Evolutionary conservation across 129 eudicot species (phyloP), one percentile per base, ranked within the genome.

Genomic region (Centrapalus pauciflorus): DNA sequence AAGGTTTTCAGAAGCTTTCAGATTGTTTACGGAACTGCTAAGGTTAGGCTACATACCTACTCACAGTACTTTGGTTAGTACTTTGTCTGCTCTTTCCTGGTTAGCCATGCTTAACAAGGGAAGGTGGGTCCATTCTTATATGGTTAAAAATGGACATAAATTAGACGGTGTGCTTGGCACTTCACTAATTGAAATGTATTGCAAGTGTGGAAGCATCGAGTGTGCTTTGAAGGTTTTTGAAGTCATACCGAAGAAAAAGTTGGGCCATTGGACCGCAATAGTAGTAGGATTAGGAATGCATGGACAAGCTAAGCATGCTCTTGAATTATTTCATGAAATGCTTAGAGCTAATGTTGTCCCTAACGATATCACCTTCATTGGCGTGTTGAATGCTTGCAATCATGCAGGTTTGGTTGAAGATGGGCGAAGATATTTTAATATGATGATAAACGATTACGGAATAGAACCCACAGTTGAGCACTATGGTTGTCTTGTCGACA

Each of bases 401-500:
- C 98, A 92, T 24, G 81, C 81, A 38, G 98, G 98, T 21, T 77
- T 88, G 70, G 92, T 88, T 35, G 63, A 61, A 16, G 69, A 86
- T 27, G 96, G 91, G 0, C 67, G 54, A 61, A 72, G 74, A 9
- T 80, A 83, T 71, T 86, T 92, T 55, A 76, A 85, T 16, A 83
- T 87, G 38, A 92, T 92, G 96, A 71, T 73, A 33, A 71, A 76
- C 10, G 64, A 71, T 1, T 85, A 85, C 29, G 52, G 72, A n/a
- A 70, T 92, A 55, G 56, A 80, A 40, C 96, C 98, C n/a, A 57
- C 68, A 37, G 73, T 92, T 67, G 98, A 92, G 66, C 98, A 88
- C 49, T 92, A 67, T 66, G 85, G 96, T 1, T 92, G 96, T 74
- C 85, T 92, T 75, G 84, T 88, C n/a, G 98, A 92, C 54, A 79